phyloP scores from a whole-genome alignment of 495 filamentous ascomycete genomes.

The Daldinia bambusicola region DNA sequence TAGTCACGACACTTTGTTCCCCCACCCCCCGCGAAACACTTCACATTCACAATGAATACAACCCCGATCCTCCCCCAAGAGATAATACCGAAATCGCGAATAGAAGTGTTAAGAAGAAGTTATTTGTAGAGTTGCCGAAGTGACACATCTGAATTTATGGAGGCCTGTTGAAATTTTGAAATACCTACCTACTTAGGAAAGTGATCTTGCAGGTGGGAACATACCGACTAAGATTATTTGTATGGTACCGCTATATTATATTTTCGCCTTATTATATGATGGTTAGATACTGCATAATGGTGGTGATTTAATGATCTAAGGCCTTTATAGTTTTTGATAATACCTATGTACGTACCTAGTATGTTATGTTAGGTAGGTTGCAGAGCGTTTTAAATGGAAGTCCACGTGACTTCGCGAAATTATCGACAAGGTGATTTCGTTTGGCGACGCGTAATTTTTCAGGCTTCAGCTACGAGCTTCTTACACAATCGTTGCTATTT shows the following conservation, averaged over 20 bases:
- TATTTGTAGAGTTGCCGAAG: background rate
- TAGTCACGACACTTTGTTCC: slow-evolving; percentile 47
- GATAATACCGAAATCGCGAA: slow-evolving; percentile 15
- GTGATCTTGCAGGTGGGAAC: background rate
- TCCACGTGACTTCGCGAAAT: slow-evolving; percentile 44
- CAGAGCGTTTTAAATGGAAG: slow-evolving; percentile 19
- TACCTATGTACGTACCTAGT: no score
- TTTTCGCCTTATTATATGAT: no score
- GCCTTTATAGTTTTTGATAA: no score
- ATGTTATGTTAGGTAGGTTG: no score
- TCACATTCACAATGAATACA: slow-evolving; percentile 50
- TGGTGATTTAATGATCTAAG: no score
- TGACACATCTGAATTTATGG: background rate
- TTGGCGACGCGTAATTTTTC: slow-evolving; percentile 7
- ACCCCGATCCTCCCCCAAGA: slow-evolving; percentile 28
- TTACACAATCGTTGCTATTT: background rate
- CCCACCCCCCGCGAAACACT: slow-evolving; percentile 38
- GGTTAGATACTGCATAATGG: no score
- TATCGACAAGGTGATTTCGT: slow-evolving; percentile 9
- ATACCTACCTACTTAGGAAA: background rate
- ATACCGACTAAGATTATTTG: no score
- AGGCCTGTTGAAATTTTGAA: background rate
- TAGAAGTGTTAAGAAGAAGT: slow-evolving; percentile 7
- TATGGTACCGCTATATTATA: no score
- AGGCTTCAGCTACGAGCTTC: background rate